These are phyloP conservation scores for Mycena latifolia DNA, from an alignment of 768 basidiomycete genomes.

Conservation along the genomic window DNA sequence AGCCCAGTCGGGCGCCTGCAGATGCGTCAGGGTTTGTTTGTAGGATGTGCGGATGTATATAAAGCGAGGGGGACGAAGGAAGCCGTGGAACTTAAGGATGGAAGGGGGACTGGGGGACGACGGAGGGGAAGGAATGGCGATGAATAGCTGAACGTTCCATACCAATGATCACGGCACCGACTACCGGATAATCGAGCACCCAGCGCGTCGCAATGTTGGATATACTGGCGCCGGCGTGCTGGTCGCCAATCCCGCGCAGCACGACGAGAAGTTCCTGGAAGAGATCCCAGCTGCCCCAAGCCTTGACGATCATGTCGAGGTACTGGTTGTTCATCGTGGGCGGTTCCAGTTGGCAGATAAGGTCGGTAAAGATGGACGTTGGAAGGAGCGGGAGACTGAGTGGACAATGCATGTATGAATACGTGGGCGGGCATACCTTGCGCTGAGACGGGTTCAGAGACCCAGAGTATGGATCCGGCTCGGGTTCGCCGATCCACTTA, in stretches of 20 bases:
- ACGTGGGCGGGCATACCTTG: conserved; percentile 61
- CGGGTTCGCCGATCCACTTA: conserved; percentile 74
- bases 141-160: background rate
- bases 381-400: too few relatives aligned
- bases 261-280: conserved; percentile 76
- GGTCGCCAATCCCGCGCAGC: conserved; percentile 73
- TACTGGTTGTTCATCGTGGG: conserved; percentile 61
- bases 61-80: too few relatives aligned
- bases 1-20: conserved; percentile 77
- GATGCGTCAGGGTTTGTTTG: background rate
- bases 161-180: conserved; percentile 90
- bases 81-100: too few relatives aligned
- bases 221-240: conserved; percentile 73
- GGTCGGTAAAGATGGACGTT: too few relatives aligned
- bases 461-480: conserved; percentile 79
- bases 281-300: conserved; percentile 84
- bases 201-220: conserved; percentile 87
- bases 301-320: conserved; percentile 83
- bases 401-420: conserved; percentile 16
- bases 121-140: background rate
- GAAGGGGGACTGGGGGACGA: too few relatives aligned
- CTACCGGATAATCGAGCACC: conserved; percentile 85
- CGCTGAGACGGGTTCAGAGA: conserved; percentile 85
- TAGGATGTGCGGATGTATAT: too few relatives aligned
- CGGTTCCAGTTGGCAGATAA: too few relatives aligned